phyloP scores from a whole-genome alignment of 1,284 basidiomycete genomes.

The Cutaneotrichosporon sp. region DNA sequence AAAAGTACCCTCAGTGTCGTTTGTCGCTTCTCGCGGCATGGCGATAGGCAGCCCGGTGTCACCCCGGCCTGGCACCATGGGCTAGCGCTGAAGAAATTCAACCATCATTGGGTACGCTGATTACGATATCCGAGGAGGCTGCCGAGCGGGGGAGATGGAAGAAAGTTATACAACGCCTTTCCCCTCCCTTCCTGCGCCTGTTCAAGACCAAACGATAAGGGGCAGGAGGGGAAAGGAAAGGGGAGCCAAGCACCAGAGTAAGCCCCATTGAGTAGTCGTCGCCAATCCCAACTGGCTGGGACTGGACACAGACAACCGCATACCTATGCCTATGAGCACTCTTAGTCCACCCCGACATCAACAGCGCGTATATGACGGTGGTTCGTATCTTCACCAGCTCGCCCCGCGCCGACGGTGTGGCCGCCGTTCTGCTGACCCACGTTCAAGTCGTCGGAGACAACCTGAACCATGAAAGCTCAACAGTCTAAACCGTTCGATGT shows the following conservation, averaged over 20 bases:
- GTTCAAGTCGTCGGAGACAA: too few species aligned
- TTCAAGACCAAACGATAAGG: background rate
- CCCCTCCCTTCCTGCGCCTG: background rate
- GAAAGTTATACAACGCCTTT: too few species aligned
- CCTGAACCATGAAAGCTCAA: too few species aligned
- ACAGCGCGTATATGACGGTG: slow-evolving; percentile 7
- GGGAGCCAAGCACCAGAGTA: slow-evolving; percentile 44
- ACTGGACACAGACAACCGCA: slow-evolving; percentile 38
- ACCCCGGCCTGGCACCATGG: slow-evolving; percentile 34
- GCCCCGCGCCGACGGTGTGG: background rate
- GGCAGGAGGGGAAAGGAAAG: slow-evolving; percentile 4
- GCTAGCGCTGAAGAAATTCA: slow-evolving; percentile 49
- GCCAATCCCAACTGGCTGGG: background rate
- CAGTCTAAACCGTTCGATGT: background rate
- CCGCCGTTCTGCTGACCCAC: too few species aligned
- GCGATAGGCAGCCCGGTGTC: slow-evolving; percentile 36
- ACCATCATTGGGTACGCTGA: slow-evolving; percentile 40
- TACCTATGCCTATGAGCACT: slow-evolving; percentile 44
- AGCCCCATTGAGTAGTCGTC: slow-evolving; percentile 44
- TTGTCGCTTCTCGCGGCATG: slow-evolving; percentile 38
- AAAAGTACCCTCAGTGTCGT: slow-evolving; percentile 37
- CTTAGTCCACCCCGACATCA: background rate
- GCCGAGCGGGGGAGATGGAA: too few species aligned
- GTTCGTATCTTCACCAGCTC: slow-evolving; percentile 44
- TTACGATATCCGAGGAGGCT: background rate